These are phyloP conservation scores for Xerocomellus chrysenteron DNA, from an alignment of 768 basidiomycete species.

Conservation along the genomic window DNA sequence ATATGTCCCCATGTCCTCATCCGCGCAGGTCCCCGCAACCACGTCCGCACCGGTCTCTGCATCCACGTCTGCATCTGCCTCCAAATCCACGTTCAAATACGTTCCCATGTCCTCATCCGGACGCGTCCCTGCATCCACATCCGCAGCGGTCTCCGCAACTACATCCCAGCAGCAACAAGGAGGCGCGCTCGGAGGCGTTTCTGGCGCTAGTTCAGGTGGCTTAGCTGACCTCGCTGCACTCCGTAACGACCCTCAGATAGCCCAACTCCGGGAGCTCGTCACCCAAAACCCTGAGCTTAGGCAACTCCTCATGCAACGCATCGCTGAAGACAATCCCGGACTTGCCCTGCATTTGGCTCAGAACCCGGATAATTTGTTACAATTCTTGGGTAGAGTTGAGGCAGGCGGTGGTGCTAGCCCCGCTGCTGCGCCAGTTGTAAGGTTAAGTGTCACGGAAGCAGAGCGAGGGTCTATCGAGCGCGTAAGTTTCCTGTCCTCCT, in stretches of 20 bases:
- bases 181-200: neutral
- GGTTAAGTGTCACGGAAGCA: neutral
- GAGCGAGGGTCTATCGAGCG: neutral
- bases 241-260: neutral
- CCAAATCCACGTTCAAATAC: neutral
- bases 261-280: conserved; percentile 2
- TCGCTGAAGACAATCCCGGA: neutral
- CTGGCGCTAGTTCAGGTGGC: neutral
- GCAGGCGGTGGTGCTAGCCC: neutral
- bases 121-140: neutral
- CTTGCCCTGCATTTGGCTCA: neutral
- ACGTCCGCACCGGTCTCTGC: neutral
- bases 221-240: neutral
- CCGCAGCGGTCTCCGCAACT: neutral
- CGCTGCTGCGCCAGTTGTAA: neutral
- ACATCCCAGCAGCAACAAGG: neutral
- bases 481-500: neutral
- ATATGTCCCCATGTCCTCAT: too few species aligned
- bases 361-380: neutral
- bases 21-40: neutral
- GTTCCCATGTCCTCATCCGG: neutral
- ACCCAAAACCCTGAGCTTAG: neutral
- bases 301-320: neutral
- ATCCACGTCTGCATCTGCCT: neutral
- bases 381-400: neutral